Base-by-base conservation (phyloP, 257 asterid species). In the Solanum okadae region DNA sequence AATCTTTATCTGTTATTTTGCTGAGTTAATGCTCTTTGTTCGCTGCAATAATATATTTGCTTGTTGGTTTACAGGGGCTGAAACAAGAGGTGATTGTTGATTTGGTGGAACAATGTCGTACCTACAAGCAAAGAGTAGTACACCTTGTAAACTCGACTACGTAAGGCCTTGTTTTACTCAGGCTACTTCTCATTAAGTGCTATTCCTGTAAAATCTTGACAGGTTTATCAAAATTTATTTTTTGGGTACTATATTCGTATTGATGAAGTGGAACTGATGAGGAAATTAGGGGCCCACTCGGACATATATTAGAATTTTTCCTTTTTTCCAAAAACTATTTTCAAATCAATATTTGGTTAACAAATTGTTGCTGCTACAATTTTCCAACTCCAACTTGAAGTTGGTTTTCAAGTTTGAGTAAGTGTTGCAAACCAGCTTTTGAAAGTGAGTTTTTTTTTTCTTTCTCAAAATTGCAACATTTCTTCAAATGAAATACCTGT, bases 31-130 rank as follows among this genome's bases (percentile, higher is more conserved):
- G 4, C 38, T 44, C 72, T 34, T 86, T 25, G 68, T 81, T 81
- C 65, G 4, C 25, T 42, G 37, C 10, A 5, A 15, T 34, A 75
- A 40, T 78, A 7, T 86, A 25, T 79, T 70, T 87, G 71, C 63
- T 65, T 67, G 88, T 87, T 68, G 78, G 86, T 81, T 91, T 22
- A 56, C 94, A 97, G 99, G 99, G 98, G 59, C 87, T 96, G 84
- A 95, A 92, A 92, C 99, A 96, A 93, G 99, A 97, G 89, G 99
- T 97, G 85, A 95, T 97, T 93, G 98, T 96, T 90, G 99, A 96
- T 91, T 91, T 97, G 92, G 99, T 97, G 88, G 99, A 96, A 91
- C 99, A 96, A 87, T 97, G 99, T 85, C 99, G 99, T 86, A 93
- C 93, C 31, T 97, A 94, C 94, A 97, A 96, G 92, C 99, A 96